Evolutionary conservation across 768 basidiomycete genomes (phyloP).

Genomic region (Mycena rebaudengoi): DNA sequence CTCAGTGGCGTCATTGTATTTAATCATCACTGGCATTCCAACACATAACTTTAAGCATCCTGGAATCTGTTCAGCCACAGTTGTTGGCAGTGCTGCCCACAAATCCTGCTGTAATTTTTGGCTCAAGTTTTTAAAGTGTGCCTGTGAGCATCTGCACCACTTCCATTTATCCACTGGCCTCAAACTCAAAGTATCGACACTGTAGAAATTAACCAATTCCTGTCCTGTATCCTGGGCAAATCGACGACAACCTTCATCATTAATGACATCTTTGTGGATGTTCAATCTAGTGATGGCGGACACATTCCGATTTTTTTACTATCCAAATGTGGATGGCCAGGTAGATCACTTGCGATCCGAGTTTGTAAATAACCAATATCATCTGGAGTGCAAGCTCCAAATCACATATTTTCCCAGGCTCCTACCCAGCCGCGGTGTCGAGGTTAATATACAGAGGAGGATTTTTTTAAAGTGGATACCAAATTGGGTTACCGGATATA

Average conservation of each 20-base stretch:
- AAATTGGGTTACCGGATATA: no score
- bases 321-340: conserved; percentile 1
- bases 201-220: neutral
- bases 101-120: neutral
- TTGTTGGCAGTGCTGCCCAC: neutral
- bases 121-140: neutral
- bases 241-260: neutral
- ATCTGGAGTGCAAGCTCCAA: neutral
- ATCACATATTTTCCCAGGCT: conserved; percentile 38
- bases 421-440: no score
- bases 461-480: no score
- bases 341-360: conserved; percentile 20
- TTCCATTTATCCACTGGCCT: neutral
- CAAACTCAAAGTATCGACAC: neutral
- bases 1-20: neutral
- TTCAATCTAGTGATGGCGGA: neutral
- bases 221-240: neutral
- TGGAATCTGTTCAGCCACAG: neutral
- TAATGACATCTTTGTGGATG: neutral
- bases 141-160: neutral
- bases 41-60: neutral
- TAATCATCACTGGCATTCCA: neutral
- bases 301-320: neutral
- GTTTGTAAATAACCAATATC: conserved; percentile 30
- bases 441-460: no score